Conservation (phyloP, 208 protist species). For the Phytomonas francai region DNA sequence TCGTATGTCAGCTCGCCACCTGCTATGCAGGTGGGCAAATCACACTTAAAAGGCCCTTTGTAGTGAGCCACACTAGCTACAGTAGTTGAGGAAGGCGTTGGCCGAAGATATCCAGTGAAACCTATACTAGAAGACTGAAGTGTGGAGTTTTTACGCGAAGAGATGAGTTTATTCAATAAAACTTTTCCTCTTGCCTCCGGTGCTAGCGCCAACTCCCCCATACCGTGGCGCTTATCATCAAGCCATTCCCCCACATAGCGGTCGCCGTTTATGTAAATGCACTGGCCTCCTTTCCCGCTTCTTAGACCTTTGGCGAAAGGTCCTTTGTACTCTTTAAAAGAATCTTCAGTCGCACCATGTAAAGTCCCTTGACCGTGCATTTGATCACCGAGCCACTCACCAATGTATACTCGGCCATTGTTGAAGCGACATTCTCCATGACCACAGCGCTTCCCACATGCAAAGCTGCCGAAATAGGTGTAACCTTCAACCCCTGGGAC, state of each 20-base stretch:
- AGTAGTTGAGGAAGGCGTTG: background rate
- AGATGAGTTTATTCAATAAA: background rate
- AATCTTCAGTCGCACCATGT: slow-evolving; percentile 37
- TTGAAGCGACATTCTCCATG: slow-evolving; percentile 59
- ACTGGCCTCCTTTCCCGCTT: slow-evolving; percentile 48
- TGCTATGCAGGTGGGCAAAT: slow-evolving; percentile 16
- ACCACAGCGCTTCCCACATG: slow-evolving; percentile 52
- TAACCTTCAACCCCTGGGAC: slow-evolving; percentile 50
- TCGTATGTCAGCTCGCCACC: slow-evolving; percentile 50
- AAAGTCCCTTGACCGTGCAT: slow-evolving; percentile 74
- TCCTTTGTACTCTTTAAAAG: slow-evolving; percentile 65
- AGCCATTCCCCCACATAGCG: slow-evolving; percentile 68
- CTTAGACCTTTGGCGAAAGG: slow-evolving; percentile 43
- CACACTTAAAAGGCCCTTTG: slow-evolving; percentile 46
- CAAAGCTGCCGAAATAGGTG: slow-evolving; percentile 53
- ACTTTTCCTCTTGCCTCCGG: background rate
- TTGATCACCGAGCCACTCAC: slow-evolving; percentile 73
- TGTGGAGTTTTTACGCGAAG: slow-evolving; percentile 6
- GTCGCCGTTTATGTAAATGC: slow-evolving; percentile 61
- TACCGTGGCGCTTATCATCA: slow-evolving; percentile 51
- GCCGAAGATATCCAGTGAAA: background rate
- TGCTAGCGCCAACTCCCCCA: slow-evolving; percentile 42
- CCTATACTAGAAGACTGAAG: background rate
- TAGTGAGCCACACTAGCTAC: slow-evolving; percentile 25
- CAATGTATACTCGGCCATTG: slow-evolving; percentile 68